phyloP scores from a whole-genome alignment of 176 grass and related monocot species.

The Rhynchospora pubera region DNA sequence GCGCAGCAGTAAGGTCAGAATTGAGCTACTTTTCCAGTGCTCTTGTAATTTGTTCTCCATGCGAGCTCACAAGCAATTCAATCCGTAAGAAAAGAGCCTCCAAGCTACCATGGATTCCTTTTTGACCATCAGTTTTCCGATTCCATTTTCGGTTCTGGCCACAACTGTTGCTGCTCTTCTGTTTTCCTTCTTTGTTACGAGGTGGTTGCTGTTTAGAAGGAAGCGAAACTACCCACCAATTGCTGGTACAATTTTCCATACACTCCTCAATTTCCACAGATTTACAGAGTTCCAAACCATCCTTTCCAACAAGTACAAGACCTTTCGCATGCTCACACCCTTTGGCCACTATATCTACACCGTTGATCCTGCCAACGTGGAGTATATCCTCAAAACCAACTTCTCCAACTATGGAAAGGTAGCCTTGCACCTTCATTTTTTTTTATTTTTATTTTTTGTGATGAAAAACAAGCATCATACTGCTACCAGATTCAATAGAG shows the following conservation, averaged over 20 bases:
- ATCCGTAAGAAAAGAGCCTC: too few species aligned
- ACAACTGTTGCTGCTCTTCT: neutral
- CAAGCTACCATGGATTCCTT: neutral
- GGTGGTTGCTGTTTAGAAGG: too few species aligned
- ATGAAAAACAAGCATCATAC: too few species aligned
- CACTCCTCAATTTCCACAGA: conserved; percentile 39
- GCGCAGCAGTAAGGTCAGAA: too few species aligned
- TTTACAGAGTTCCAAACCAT: conserved; percentile 45
- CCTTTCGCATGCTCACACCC: conserved; percentile 52
- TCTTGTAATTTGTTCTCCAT: too few species aligned
- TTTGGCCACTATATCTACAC: conserved; percentile 57
- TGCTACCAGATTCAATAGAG: too few species aligned
- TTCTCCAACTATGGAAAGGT: conserved; percentile 79
- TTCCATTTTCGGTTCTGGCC: neutral
- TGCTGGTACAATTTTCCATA: conserved; percentile 54
- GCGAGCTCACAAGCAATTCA: too few species aligned
- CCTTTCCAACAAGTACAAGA: conserved; percentile 40
- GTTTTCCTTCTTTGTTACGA: neutral
- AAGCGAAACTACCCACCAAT: conserved; percentile 29
- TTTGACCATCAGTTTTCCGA: neutral
- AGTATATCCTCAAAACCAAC: conserved; percentile 86
- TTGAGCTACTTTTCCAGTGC: too few species aligned
- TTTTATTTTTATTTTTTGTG: too few species aligned
- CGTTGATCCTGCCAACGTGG: conserved; percentile 56
- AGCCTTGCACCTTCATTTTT: neutral